Conservation (phyloP, 2,329 filamentous ascomycete species). For the Westerdykella sp. region DNA sequence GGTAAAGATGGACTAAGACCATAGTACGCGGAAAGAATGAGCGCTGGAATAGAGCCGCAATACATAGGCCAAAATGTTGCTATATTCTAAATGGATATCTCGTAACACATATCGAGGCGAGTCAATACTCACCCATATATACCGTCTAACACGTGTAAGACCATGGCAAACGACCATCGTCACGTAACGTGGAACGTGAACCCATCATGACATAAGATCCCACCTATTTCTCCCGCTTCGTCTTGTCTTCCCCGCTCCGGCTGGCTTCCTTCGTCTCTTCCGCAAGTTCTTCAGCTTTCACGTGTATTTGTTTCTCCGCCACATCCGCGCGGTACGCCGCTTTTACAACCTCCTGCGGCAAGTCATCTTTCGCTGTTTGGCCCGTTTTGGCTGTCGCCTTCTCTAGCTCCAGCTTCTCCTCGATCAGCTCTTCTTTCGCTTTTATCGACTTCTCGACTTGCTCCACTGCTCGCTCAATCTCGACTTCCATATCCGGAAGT, state of each 20-base stretch:
- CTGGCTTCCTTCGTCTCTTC: slow-evolving; percentile 4
- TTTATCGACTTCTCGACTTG: slow-evolving; percentile 45
- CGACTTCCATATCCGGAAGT: slow-evolving; percentile 48
- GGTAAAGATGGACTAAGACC: no score
- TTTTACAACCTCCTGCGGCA: slow-evolving; percentile 24
- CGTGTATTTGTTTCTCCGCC: slow-evolving; percentile 20
- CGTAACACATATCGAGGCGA: no score
- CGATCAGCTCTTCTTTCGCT: slow-evolving; percentile 29
- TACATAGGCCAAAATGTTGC: no score
- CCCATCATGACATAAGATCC: neutral
- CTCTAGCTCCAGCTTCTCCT: slow-evolving; percentile 36
- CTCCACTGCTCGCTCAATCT: slow-evolving; percentile 49
- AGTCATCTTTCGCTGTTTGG: slow-evolving; percentile 22
- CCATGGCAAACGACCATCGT: no score
- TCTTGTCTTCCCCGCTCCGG: neutral
- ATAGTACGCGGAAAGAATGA: no score
- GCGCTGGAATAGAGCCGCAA: no score
- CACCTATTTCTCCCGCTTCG: neutral
- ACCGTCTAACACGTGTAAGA: no score
- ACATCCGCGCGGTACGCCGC: slow-evolving; percentile 2
- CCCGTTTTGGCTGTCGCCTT: slow-evolving; percentile 23
- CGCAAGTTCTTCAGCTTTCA: slow-evolving; percentile 15
- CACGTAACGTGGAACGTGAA: neutral
- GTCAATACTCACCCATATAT: no score
- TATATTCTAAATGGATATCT: no score